Evolutionary conservation across 164 flowering plant species (phyloP).

Genomic region (Berberis thunbergii): DNA sequence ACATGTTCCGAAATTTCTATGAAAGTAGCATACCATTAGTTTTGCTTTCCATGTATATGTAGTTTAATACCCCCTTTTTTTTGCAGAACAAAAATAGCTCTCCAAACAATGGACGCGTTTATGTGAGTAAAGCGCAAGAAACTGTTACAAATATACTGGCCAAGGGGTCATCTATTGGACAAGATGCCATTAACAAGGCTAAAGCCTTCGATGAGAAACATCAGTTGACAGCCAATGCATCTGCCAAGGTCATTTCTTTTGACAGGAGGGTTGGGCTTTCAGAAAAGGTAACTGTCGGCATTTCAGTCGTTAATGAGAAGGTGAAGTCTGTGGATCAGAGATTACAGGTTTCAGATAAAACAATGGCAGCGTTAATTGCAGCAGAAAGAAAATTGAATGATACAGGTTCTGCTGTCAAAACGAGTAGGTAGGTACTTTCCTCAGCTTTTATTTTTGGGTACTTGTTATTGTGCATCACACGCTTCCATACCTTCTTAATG

Average conservation of each 20-base stretch:
- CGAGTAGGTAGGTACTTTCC: conserved; percentile 57
- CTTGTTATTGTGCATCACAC: too few species aligned
- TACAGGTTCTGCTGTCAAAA: conserved; percentile 93
- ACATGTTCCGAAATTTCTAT: too few species aligned
- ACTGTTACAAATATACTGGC: conserved; percentile 78
- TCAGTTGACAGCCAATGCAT: conserved; percentile 82
- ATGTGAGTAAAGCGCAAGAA: conserved; percentile 82
- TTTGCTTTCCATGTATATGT: too few species aligned
- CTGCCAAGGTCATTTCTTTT: conserved; percentile 80
- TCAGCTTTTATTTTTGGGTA: not conserved
- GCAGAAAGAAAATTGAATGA: conserved; percentile 86
- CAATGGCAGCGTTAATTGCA: conserved; percentile 89
- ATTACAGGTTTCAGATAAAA: conserved; percentile 88
- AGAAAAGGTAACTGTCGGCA: conserved; percentile 76
- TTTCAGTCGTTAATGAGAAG: conserved; percentile 85
- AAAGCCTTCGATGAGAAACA: conserved; percentile 97
- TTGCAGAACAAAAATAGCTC: conserved; percentile 34
- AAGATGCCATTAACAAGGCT: conserved; percentile 91
- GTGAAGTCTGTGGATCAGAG: conserved; percentile 92
- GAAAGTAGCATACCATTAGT: too few species aligned
- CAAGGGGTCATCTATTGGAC: conserved; percentile 81
- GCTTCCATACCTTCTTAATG: too few species aligned
- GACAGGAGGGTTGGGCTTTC: conserved; percentile 81
- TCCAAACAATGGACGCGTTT: conserved; percentile 46
- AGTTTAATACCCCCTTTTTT: not conserved